Evolutionary conservation across 2,329 filamentous ascomycete species (phyloP).

Genomic region (Penicillium frequentans): DNA sequence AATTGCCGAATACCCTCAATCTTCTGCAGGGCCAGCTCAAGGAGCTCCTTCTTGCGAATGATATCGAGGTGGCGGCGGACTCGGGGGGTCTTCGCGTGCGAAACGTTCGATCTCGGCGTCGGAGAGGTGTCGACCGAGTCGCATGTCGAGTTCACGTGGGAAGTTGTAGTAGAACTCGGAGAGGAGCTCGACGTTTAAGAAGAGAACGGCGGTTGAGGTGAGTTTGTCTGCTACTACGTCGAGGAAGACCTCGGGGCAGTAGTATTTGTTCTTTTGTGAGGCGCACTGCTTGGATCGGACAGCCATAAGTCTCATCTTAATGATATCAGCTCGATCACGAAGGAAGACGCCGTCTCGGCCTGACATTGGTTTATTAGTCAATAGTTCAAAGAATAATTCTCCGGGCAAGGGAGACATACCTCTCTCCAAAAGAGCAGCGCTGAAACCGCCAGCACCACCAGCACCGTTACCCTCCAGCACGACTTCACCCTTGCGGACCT

Average conservation of each 20-base stretch:
- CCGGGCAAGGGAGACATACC: constrained; percentile 52
- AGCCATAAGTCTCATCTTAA: constrained; percentile 85
- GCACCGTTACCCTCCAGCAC: constrained; percentile 78
- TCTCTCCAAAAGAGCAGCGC: constrained; percentile 76
- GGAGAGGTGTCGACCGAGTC: constrained; percentile 77
- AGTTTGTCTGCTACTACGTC: constrained; percentile 95
- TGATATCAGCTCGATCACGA: constrained; percentile 82
- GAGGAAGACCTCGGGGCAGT: constrained; percentile 97
- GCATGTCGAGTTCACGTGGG: constrained; percentile 83
- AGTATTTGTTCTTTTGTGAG: constrained; percentile 83
- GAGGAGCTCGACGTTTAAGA: constrained; percentile 93
- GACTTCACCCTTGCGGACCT: constrained; percentile 81
- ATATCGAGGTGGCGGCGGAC: constrained; percentile 87
- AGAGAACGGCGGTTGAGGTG: constrained; percentile 90
- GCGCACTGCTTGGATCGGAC: constrained; percentile 89
- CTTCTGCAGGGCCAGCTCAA: constrained; percentile 91
- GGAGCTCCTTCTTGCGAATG: constrained; percentile 84
- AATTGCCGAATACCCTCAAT: constrained; percentile 88
- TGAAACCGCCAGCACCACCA: constrained; percentile 91
- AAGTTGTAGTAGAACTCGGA: constrained; percentile 99
- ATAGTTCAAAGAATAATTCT: background rate
- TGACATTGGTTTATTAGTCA: constrained; percentile 36
- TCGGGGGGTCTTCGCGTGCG: constrained; percentile 89
- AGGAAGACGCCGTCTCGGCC: constrained; percentile 93
- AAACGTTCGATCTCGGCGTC: constrained; percentile 84